Percentiles rank a stretch among this genome's conserved stretches.
phyloP scores from a whole-genome alignment of 106 monocot genomes.

The Phalaenopsis aphrodite region DNA sequence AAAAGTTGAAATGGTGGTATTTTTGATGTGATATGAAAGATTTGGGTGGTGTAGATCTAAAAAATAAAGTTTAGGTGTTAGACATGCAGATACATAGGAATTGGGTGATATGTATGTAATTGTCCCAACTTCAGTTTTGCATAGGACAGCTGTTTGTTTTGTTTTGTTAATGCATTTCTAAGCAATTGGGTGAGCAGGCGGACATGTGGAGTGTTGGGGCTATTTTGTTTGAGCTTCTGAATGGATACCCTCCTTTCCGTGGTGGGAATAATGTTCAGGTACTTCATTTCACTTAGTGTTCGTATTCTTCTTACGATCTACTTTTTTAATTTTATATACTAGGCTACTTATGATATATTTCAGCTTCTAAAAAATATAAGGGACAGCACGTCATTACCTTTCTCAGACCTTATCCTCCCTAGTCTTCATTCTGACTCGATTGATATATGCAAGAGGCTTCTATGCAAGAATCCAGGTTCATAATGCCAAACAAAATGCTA shows the following conservation, averaged over 20 bases:
- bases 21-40: no score
- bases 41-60: no score
- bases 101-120: no score
- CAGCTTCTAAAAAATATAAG: constrained; percentile 44
- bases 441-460: constrained; percentile 40
- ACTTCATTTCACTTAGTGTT: neutral
- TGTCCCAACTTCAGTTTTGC: no score
- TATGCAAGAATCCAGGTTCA: constrained; percentile 45
- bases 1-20: no score
- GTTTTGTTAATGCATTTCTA: no score
- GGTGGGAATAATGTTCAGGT: constrained; percentile 64
- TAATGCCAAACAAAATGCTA: neutral
- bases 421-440: constrained; percentile 42
- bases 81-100: no score
- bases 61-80: no score
- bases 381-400: constrained; percentile 34
- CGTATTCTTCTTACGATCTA: neutral
- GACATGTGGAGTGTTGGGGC: constrained; percentile 73
- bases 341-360: neutral
- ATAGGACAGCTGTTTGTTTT: no score
- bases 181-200: constrained; percentile 8
- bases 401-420: constrained; percentile 29
- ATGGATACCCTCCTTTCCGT: constrained; percentile 50
- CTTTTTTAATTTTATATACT: neutral
- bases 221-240: constrained; percentile 59